Evolutionary conservation across 352 stramenopile species (phyloP).

Genomic region (Globisporangium irregulare): DNA sequence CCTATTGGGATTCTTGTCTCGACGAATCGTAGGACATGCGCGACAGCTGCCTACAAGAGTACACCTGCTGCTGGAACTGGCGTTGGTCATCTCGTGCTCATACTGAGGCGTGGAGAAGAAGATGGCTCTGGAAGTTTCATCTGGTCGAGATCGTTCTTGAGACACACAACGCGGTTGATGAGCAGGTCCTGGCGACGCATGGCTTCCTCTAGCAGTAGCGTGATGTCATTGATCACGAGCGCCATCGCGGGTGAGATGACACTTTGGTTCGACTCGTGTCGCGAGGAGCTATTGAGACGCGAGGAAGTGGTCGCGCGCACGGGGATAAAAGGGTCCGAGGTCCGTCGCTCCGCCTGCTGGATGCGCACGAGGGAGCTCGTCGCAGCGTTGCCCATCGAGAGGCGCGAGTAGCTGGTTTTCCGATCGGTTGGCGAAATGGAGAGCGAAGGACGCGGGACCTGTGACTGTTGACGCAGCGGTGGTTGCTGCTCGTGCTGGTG

Average conservation of each 20-base stretch:
- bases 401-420: constrained; percentile 2
- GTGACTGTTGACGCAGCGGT: neutral
- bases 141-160: constrained; percentile 37
- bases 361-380: constrained; percentile 16
- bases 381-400: constrained; percentile 12
- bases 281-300: constrained; percentile 32
- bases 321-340: constrained; percentile 23
- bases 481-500: neutral
- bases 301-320: constrained; percentile 31
- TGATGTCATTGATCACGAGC: constrained; percentile 41
- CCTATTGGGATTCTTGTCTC: neutral
- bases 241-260: constrained; percentile 36
- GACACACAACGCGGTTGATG: constrained; percentile 30
- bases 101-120: neutral
- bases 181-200: constrained; percentile 45
- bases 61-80: neutral
- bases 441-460: neutral
- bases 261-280: constrained; percentile 22
- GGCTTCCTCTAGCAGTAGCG: constrained; percentile 39
- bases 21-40: neutral
- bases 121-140: constrained; percentile 9
- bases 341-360: constrained; percentile 24
- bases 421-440: neutral
- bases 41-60: neutral
- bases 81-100: neutral